These are phyloP conservation scores for Striga asiatica DNA, from an alignment of 257 asterid species.

Conservation along the genomic window DNA sequence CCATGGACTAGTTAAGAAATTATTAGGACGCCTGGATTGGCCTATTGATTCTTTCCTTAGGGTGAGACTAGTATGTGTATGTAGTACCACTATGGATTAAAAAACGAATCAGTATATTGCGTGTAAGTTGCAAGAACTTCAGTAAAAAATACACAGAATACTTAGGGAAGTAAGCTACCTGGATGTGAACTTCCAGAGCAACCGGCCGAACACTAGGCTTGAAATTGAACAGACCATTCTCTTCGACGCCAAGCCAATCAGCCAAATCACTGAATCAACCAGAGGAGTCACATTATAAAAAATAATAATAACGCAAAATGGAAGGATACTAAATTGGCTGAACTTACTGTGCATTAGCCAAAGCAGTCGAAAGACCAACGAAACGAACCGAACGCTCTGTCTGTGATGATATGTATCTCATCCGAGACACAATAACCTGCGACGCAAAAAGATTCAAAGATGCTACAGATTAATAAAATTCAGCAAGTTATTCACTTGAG, in stretches of 20 bases:
- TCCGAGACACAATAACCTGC: constrained; percentile 95
- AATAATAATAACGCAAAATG: background rate
- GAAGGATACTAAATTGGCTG: constrained; percentile 3
- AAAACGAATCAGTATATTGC: constrained; percentile 7
- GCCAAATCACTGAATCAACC: constrained; percentile 69
- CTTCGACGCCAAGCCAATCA: constrained; percentile 97
- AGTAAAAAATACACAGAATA: constrained; percentile 10
- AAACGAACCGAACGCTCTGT: constrained; percentile 84
- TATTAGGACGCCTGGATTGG: too few species aligned
- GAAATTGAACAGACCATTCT: constrained; percentile 85
- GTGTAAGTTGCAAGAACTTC: constrained; percentile 11
- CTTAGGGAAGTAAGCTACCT: constrained; percentile 47
- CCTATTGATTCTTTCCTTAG: too few species aligned
- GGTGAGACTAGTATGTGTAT: too few species aligned
- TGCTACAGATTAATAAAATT: constrained; percentile 1
- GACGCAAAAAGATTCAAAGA: constrained; percentile 9
- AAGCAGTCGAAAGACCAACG: constrained; percentile 96
- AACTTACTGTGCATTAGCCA: constrained; percentile 90
- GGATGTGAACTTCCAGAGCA: constrained; percentile 99
- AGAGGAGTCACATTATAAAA: background rate
- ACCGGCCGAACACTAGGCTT: constrained; percentile 99
- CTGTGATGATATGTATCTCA: constrained; percentile 98
- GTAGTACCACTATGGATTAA: too few species aligned
- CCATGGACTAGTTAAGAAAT: too few species aligned
- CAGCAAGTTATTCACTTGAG: constrained; percentile 1